Percentiles rank a stretch among this genome's conserved stretches.
These are phyloP conservation scores for Somion occarium DNA, from an alignment of 1,284 basidiomycete species.

Conservation along the genomic window DNA sequence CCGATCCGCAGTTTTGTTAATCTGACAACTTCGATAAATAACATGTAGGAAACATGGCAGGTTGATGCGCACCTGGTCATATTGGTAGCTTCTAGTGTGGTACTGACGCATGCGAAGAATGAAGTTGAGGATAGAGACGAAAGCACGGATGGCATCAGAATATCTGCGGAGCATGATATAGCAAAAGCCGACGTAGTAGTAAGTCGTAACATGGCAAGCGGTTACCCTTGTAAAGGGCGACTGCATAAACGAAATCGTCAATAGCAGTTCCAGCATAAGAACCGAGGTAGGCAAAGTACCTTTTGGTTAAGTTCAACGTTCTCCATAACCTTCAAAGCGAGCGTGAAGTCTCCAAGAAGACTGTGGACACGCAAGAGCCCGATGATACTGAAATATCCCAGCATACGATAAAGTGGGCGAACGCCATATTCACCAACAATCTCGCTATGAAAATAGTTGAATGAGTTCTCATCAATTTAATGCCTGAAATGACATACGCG, in stretches of 20 bases:
- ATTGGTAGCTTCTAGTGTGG: conserved; percentile 94
- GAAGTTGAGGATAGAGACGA: conserved; percentile 91
- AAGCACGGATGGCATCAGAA: conserved; percentile 91
- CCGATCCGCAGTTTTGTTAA: conserved; percentile 95
- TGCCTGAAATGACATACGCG: conserved; percentile 46
- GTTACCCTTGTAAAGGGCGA: conserved; percentile 88
- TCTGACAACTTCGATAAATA: conserved; percentile 40
- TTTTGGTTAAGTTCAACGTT: conserved; percentile 88
- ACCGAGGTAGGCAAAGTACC: conserved; percentile 30
- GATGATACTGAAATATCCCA: conserved; percentile 98
- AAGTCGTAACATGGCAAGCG: conserved; percentile 91
- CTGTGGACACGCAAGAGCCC: conserved; percentile 95
- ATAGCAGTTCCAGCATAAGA: not conserved
- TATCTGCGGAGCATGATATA: conserved; percentile 95
- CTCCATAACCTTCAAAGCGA: conserved; percentile 95
- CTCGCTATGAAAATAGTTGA: conserved; percentile 44
- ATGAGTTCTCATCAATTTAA: not conserved
- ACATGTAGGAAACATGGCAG: not conserved
- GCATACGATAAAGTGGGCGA: conserved; percentile 87
- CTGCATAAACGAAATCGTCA: conserved; percentile 35
- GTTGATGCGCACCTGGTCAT: conserved; percentile 75
- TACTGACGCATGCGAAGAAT: conserved; percentile 92
- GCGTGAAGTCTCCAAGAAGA: conserved; percentile 92
- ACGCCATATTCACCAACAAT: conserved; percentile 90
- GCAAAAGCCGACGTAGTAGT: conserved; percentile 95